These are phyloP conservation scores for Aspergillus biplanus DNA, from an alignment of 495 filamentous ascomycete genomes.

Conservation along the genomic window DNA sequence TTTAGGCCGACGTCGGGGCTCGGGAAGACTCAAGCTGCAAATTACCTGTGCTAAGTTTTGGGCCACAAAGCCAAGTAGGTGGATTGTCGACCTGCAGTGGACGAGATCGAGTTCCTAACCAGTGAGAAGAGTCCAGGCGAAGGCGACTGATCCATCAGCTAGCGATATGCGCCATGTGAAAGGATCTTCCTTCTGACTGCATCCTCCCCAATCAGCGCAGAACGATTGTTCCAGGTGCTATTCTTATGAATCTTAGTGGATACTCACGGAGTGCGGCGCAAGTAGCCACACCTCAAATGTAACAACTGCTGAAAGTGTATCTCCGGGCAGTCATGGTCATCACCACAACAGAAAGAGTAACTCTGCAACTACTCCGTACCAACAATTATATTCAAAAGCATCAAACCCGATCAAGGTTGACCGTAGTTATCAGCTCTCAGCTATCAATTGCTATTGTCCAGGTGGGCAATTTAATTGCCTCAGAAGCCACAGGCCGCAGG, in stretches of 20 bases:
- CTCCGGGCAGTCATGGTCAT: background rate
- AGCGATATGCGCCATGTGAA: conserved; percentile 2
- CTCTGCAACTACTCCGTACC: background rate
- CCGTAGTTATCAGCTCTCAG: background rate
- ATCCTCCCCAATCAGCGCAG: conserved; percentile 9
- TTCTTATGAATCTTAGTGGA: background rate
- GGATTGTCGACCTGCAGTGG: conserved; percentile 2
- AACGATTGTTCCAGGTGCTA: background rate
- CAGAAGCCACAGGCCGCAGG: background rate
- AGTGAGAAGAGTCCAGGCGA: background rate
- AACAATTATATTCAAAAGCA: background rate
- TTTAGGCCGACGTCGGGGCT: conserved; percentile 38
- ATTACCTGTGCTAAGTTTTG: conserved; percentile 3
- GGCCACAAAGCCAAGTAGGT: conserved; percentile 15
- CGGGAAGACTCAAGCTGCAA: conserved; percentile 13
- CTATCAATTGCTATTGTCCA: background rate
- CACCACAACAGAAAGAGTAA: background rate
- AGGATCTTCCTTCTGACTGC: conserved; percentile 6
- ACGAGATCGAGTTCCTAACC: background rate
- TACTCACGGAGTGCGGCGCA: background rate
- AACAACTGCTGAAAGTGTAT: background rate
- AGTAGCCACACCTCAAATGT: conserved; percentile 1
- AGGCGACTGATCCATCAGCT: background rate
- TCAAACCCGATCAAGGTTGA: background rate
- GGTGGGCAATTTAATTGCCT: conserved; percentile 8